Conservation (phyloP, 2,329 filamentous ascomycete species). For the Sporothrix brasiliensis region DNA sequence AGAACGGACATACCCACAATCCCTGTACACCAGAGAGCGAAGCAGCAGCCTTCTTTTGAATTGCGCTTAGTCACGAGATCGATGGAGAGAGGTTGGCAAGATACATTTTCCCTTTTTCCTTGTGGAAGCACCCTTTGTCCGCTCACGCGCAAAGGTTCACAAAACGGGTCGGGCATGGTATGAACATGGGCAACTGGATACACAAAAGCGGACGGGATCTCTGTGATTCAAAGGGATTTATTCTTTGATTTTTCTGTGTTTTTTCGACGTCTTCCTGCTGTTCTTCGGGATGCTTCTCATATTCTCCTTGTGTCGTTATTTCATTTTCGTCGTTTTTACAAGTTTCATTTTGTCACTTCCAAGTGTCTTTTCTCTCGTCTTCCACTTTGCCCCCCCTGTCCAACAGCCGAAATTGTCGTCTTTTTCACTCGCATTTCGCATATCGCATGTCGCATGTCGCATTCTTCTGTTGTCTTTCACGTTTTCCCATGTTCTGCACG, state of each 20-base stretch:
- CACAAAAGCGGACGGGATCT: constrained; percentile 36
- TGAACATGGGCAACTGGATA: constrained; percentile 43
- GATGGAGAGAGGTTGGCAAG: constrained; percentile 39
- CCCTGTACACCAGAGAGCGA: constrained; percentile 31
- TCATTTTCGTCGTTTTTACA: neutral
- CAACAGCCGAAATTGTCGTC: constrained; percentile 22
- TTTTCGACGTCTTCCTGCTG: constrained; percentile 35
- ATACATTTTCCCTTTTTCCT: constrained; percentile 41
- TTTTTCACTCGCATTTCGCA: constrained; percentile 20
- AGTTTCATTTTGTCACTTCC: constrained; percentile 30
- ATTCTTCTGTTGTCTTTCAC: constrained; percentile 32
- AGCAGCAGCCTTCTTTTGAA: constrained; percentile 27
- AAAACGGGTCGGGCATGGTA: constrained; percentile 39
- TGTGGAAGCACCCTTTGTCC: constrained; percentile 36
- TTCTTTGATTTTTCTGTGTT: constrained; percentile 35
- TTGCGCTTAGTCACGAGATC: constrained; percentile 34
- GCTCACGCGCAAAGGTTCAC: constrained; percentile 40
- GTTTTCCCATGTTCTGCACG: constrained; percentile 17
- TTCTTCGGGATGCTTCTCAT: constrained; percentile 28
- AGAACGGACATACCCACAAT: constrained; percentile 34
- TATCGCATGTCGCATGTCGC: constrained; percentile 11
- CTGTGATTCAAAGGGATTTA: constrained; percentile 29
- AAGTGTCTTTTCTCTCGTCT: constrained; percentile 24
- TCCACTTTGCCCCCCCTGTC: neutral
- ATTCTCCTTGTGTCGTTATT: neutral